Evolutionary conservation across 2,329 filamentous ascomycete genomes (phyloP).

Genomic region (Sarocladium brachiariae): DNA sequence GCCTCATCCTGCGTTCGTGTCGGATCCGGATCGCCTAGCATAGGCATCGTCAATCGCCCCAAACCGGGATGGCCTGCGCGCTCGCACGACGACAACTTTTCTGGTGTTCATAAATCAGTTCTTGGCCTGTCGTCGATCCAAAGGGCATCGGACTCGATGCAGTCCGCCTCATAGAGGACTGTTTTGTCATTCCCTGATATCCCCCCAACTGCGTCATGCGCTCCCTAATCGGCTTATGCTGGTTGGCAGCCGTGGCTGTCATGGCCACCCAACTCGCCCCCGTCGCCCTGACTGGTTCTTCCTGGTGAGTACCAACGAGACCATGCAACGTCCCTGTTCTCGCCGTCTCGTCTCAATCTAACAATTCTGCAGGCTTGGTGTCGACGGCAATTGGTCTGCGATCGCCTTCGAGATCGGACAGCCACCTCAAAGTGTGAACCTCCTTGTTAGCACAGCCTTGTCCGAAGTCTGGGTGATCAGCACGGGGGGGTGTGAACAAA

Average conservation of each 20-base stretch:
- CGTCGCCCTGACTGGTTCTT: not conserved
- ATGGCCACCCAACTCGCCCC: not conserved
- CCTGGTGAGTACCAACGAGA: too few species aligned
- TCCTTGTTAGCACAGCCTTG: slow-evolving; percentile 55
- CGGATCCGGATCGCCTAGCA: too few species aligned
- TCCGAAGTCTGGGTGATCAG: slow-evolving; percentile 67
- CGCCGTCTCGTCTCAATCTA: too few species aligned
- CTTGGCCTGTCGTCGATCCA: not conserved
- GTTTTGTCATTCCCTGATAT: not conserved
- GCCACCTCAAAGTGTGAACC: slow-evolving; percentile 26
- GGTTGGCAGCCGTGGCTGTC: not conserved
- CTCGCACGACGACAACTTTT: too few species aligned
- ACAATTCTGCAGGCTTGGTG: slow-evolving; percentile 57
- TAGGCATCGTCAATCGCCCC: too few species aligned
- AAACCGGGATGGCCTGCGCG: too few species aligned
- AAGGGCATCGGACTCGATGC: not conserved
- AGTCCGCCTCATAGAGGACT: not conserved
- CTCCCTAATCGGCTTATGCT: not conserved
- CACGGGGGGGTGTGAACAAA: slow-evolving; percentile 44
- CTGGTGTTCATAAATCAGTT: not conserved
- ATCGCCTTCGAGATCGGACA: slow-evolving; percentile 48
- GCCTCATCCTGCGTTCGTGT: too few species aligned
- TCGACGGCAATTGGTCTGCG: slow-evolving; percentile 67
- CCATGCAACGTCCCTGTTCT: too few species aligned
- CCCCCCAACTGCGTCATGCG: not conserved